A percentile compares a stretch with the other conserved stretches of the same genome.
Evolutionary conservation across 805 yeast species (phyloP).

Genomic region (Metschnikowia borealis): DNA sequence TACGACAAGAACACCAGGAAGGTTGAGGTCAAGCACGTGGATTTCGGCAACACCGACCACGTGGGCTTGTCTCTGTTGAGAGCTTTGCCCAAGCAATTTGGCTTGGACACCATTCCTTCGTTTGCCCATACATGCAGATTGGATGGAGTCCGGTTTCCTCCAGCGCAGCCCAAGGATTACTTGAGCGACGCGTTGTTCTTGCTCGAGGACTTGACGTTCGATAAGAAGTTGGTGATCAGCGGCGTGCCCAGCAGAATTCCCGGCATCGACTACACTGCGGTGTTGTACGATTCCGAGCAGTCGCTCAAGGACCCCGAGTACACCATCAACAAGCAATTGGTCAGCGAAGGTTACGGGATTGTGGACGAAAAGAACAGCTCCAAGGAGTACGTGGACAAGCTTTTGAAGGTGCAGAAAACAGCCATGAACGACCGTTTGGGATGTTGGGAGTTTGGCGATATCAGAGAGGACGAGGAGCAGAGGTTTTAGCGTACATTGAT

Average conservation of each 20-base stretch:
- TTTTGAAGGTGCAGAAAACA: constrained; percentile 40
- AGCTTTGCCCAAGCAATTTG: constrained; percentile 50
- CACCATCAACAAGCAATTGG: constrained; percentile 58
- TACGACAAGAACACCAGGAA: constrained; percentile 41
- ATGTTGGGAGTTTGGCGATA: constrained; percentile 76
- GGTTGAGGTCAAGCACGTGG: constrained; percentile 55
- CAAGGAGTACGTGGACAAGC: constrained; percentile 30
- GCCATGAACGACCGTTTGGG: constrained; percentile 55
- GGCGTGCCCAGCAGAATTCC: constrained; percentile 39
- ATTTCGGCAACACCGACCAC: constrained; percentile 53
- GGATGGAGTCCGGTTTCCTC: constrained; percentile 55
- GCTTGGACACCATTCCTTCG: constrained; percentile 36
- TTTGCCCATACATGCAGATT: constrained; percentile 56
- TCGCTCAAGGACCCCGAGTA: constrained; percentile 51
- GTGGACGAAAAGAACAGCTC: constrained; percentile 36
- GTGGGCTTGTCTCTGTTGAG: constrained; percentile 45
- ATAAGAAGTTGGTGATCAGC: constrained; percentile 51
- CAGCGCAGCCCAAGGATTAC: constrained; percentile 51
- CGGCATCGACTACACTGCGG: constrained; percentile 46
- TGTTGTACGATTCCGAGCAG: constrained; percentile 54
- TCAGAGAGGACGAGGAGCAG: constrained; percentile 51
- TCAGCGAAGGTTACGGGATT: constrained; percentile 57
- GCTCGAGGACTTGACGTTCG: constrained; percentile 51
- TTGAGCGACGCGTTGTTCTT: constrained; percentile 49
- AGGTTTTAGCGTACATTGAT: background rate